A percentile compares a stretch with the other conserved stretches of the same genome.
Conservation (phyloP, 2,329 filamentous ascomycete species). For the Xylaria sp. region DNA sequence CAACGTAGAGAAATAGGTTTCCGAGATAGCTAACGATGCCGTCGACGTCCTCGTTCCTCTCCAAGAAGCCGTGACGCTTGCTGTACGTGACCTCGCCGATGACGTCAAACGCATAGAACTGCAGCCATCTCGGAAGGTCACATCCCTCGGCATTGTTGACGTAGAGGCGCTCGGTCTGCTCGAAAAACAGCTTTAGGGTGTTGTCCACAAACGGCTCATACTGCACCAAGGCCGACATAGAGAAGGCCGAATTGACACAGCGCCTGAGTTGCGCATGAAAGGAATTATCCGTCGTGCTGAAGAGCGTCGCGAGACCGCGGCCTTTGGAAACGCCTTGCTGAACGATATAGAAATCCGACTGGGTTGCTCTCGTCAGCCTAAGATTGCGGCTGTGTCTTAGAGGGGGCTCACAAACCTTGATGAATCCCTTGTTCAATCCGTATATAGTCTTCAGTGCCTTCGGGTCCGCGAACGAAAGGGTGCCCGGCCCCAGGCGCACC, state of each 20-base stretch:
- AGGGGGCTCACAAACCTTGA: constrained; percentile 63
- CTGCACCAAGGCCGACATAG: constrained; percentile 77
- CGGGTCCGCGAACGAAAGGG: constrained; percentile 74
- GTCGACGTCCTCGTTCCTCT: constrained; percentile 75
- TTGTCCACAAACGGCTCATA: constrained; percentile 83
- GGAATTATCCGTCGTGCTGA: constrained; percentile 75
- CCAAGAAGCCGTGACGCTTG: constrained; percentile 76
- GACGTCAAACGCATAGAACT: constrained; percentile 83
- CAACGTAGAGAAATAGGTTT: constrained; percentile 72
- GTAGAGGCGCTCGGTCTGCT: constrained; percentile 63
- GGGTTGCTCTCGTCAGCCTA: constrained; percentile 16
- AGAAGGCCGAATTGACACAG: constrained; percentile 76
- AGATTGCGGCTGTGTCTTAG: not conserved
- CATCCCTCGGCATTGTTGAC: constrained; percentile 53
- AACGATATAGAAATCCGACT: constrained; percentile 82
- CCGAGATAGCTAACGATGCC: constrained; percentile 71
- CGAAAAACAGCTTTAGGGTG: constrained; percentile 73
- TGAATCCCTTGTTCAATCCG: constrained; percentile 79
- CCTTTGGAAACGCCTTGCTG: constrained; percentile 76
- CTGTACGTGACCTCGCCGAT: constrained; percentile 79
- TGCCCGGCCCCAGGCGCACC: constrained; percentile 76
- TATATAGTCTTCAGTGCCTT: constrained; percentile 78
- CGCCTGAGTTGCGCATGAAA: constrained; percentile 78
- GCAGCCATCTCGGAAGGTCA: constrained; percentile 74
- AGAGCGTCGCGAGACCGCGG: constrained; percentile 71